phyloP scores from a whole-genome alignment of 164 flowering plant species.

The Echeveria elegans region DNA sequence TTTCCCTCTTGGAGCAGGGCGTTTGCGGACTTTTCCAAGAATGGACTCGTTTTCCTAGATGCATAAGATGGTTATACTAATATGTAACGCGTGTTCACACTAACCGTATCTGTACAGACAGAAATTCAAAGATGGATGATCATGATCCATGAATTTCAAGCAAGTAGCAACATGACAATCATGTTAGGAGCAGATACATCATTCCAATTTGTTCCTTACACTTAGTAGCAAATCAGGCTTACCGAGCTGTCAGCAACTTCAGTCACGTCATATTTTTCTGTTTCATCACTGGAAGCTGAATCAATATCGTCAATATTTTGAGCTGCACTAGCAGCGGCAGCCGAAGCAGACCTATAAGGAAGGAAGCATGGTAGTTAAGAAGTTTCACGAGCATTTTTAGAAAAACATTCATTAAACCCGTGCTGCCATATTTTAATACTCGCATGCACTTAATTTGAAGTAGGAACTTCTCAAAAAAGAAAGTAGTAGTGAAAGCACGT shows the following conservation, averaged over 20 bases:
- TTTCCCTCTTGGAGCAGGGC: conserved; percentile 77
- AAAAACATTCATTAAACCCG: not conserved
- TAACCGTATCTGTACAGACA: not conserved
- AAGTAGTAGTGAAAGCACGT: not conserved
- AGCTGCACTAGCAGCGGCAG: conserved; percentile 49
- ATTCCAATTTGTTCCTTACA: not conserved
- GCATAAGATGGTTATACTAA: not conserved
- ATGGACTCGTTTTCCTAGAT: conserved; percentile 45
- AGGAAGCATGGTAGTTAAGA: not conserved
- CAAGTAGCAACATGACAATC: not conserved
- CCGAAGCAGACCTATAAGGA: conserved; percentile 55
- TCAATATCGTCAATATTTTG: conserved; percentile 50
- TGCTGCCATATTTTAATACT: not conserved
- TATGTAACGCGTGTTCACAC: not conserved
- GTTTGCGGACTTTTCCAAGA: conserved; percentile 57
- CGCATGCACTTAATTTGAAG: not conserved
- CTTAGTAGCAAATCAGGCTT: conserved; percentile 16
- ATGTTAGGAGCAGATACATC: not conserved
- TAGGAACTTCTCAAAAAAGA: not conserved
- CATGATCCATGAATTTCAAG: not conserved
- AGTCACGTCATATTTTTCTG: conserved; percentile 26
- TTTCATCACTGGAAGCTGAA: conserved; percentile 70
- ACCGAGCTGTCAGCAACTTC: conserved; percentile 65
- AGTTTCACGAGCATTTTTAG: not conserved
- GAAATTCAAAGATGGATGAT: not conserved